Evolutionary conservation across 148 eudicot genomes (phyloP), one percentile per base, ranked within the genome.

Genomic region (Fagopyrum homotropicum): DNA sequence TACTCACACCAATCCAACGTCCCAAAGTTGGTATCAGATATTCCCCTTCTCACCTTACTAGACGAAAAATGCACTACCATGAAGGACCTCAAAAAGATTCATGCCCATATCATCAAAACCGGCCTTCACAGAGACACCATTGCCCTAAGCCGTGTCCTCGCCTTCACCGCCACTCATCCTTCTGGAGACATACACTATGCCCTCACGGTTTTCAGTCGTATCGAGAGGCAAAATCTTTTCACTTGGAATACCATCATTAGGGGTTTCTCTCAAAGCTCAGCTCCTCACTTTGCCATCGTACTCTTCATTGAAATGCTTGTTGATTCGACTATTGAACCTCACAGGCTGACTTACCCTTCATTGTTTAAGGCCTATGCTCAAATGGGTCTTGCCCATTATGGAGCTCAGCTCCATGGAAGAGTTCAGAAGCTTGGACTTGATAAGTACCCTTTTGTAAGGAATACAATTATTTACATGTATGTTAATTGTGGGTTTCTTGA

Each of bases 211-310:
- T 88, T 88, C 72, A 61, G 78, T 9, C 76, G 77, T 63, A 85
- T 85, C 12, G 49, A 60, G 29, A 69, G 77, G 11, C 84, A 81
- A 29, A 88, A 85, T 26, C 83, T 88, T 46, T 85, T 83, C 72
- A 80, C 75, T 75, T 88, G 88, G 88, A 88, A 88, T 79, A 85
- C 88, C 22, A 80, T 88, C n/a, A 85, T 88, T 12, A 78, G 90
- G 79, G 90, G 85, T 69, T 88, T 82, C 19, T 77, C 85, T 44
- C 79, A 74, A 49, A 84, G 90, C 81, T 82, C 85, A 48, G 7
- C 73, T 7, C 90, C 90, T 68, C 55, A 73, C 7, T 75, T 45
- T 54, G 80, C 90, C 2, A 79, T 88, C 52, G 75, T 46, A 17
- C 77, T 88, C 6, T 86, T 88, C 79, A 44, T 84, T 8, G 83